Percentiles rank a stretch among this genome's conserved stretches.
These are phyloP conservation scores for Ormosia semicastrata DNA, from an alignment of 306 rosid species.

Conservation along the genomic window DNA sequence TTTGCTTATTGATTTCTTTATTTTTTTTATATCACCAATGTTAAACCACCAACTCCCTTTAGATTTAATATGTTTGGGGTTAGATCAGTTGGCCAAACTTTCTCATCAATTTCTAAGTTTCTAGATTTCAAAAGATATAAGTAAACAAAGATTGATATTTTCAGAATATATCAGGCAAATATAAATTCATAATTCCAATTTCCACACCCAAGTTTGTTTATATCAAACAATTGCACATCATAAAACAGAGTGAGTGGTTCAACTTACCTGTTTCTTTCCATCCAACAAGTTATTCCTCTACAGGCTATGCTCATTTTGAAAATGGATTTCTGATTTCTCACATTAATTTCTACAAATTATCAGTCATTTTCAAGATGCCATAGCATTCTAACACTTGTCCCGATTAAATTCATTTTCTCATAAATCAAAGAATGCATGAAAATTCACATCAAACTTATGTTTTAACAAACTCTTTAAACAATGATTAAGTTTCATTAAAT, in stretches of 20 bases:
- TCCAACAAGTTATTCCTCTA: not conserved
- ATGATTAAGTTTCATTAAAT: not conserved
- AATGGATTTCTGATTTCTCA: not conserved
- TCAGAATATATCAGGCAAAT: not conserved
- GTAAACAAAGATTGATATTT: not conserved
- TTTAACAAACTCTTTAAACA: not conserved
- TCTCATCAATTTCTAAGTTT: not conserved
- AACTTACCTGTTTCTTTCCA: not conserved
- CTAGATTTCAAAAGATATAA: not conserved
- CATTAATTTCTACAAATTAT: not conserved
- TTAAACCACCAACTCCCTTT: not conserved
- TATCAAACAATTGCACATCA: not conserved
- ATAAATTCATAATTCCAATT: not conserved
- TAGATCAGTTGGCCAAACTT: not conserved
- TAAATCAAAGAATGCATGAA: not conserved
- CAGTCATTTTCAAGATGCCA: not conserved
- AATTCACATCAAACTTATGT: not conserved
- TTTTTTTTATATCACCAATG: not conserved
- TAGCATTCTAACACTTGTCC: not conserved
- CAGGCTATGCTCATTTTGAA: not conserved
- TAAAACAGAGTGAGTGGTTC: not conserved
- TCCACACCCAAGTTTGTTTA: not conserved
- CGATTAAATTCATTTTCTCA: not conserved
- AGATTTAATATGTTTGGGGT: not conserved
- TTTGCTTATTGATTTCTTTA: not conserved